phyloP scores from a whole-genome alignment of 2,329 filamentous ascomycete species.

The Hymenoscyphus albidus region DNA sequence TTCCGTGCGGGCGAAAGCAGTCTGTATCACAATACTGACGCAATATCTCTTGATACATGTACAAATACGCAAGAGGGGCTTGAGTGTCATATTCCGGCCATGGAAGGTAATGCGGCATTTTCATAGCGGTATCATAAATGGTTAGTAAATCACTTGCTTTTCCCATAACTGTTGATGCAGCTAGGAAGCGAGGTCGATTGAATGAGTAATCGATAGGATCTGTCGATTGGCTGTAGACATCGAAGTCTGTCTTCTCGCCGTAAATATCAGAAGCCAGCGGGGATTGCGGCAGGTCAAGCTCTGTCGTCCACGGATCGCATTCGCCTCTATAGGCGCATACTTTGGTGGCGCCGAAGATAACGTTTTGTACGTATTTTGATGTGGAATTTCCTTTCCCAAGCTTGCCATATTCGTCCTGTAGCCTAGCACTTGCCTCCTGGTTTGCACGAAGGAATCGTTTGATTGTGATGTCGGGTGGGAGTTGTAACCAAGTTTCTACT shows the following conservation, averaged over 20 bases:
- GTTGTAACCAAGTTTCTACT: conserved; percentile 49
- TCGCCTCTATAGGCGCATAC: conserved; percentile 38
- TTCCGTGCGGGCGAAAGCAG: conserved; percentile 21
- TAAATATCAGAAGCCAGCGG: conserved; percentile 39
- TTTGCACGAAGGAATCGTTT: conserved; percentile 48
- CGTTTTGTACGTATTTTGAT: conserved; percentile 47
- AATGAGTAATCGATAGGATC: conserved; percentile 34
- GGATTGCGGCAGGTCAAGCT: conserved; percentile 24
- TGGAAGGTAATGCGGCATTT: conserved; percentile 16
- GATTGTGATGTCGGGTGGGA: conserved; percentile 54
- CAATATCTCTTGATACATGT: conserved; percentile 47
- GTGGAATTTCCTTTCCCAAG: not conserved
- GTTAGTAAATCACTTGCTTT: conserved; percentile 45
- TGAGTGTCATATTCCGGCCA: conserved; percentile 13
- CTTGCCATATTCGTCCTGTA: conserved; percentile 33
- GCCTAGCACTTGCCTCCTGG: conserved; percentile 44
- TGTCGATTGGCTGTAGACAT: too few species aligned
- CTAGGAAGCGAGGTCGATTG: conserved; percentile 46
- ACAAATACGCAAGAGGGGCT: conserved; percentile 45
- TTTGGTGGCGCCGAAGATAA: conserved; percentile 55
- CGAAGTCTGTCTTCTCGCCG: conserved; percentile 37
- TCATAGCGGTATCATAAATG: conserved; percentile 39
- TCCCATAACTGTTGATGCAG: conserved; percentile 48
- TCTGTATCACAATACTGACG: too few species aligned
- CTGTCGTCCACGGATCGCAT: too few species aligned